Base-by-base conservation (phyloP, 495 filamentous ascomycete genomes). In the Oidiodendron maius region DNA sequence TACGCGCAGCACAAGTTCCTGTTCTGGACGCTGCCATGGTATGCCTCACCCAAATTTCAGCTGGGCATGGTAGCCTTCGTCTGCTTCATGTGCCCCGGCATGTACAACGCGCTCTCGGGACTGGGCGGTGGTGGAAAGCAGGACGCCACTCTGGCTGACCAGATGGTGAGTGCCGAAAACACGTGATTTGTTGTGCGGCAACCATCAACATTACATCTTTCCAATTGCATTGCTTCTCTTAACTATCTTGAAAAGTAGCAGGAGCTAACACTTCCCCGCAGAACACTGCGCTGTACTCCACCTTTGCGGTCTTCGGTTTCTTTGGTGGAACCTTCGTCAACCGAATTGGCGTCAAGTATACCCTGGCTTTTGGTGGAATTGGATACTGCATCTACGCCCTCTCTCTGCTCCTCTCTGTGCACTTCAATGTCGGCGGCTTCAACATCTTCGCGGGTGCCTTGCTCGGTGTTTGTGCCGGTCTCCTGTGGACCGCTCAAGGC, bases 401-500 rank as follows among this genome's bases (percentile, higher is more conserved):
- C 38, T 81, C 80, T 40, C 85, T 91, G 55, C 72, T 96, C 23
- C 80, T 73, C 53, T 96, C 89, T 70, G 91, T 86, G 62, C 87
- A 94, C 64, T 46, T 77, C 43, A 48, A 75, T 17, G 93, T 91
- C 63, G 70, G 68, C 32, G 87, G 84, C 11, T 82, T 94, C 57
- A 85, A 87, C 50, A 81, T 88, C 48, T 89, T 89, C 49, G 80
- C 84, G 37, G 86, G 86, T 46, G 82, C 81, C 13, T 72, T 86
- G 20, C 75, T 89, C 34, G 82, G 82, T 70, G 67, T 87, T 40
- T 95, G 89, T 66, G 90, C 87, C 22, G 90, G 87, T 60, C 64
- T 95, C 30, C 72, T 96, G 24, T 96, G 90, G 91, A 87, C 83
- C 49, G 91, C 89, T 0, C 91, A 96, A 67, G 91, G 91, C 49